Evolutionary conservation across 2,329 filamentous ascomycete genomes (phyloP).

Genomic region (Talaromyces sp.): DNA sequence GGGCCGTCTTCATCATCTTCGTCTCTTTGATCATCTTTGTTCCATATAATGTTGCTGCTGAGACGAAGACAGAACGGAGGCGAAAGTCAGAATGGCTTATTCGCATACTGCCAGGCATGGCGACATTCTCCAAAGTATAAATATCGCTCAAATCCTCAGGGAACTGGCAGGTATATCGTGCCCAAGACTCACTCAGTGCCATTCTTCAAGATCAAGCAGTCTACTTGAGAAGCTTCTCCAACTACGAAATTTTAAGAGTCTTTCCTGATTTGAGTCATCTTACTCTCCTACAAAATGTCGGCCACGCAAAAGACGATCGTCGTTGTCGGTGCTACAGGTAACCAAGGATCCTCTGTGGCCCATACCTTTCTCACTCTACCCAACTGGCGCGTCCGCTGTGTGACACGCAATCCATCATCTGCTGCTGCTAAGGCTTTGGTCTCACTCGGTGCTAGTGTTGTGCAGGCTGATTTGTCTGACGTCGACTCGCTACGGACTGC

Average conservation of each 20-base stretch:
- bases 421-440: slow-evolving; percentile 16
- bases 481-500: slow-evolving; percentile 20
- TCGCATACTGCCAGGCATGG: background rate
- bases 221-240: background rate
- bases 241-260: background rate
- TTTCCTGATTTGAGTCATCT: background rate
- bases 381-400: slow-evolving; percentile 25
- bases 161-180: background rate
- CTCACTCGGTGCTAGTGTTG: slow-evolving; percentile 22
- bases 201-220: background rate
- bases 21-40: background rate
- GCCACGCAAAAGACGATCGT: slow-evolving; percentile 15
- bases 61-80: background rate
- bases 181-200: background rate
- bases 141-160: background rate
- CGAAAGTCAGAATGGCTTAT: background rate
- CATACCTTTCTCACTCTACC: slow-evolving; percentile 1
- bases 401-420: slow-evolving; percentile 25
- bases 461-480: slow-evolving; percentile 24
- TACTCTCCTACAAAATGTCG: background rate
- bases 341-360: slow-evolving; percentile 25
- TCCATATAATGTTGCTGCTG: background rate
- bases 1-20: background rate
- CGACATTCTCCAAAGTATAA: background rate
- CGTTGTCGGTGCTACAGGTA: slow-evolving; percentile 32